Percentiles rank a stretch among this genome's conserved stretches.
Evolutionary conservation across 2,329 filamentous ascomycete species (phyloP).

Genomic region (Dichotomopilus funicola): DNA sequence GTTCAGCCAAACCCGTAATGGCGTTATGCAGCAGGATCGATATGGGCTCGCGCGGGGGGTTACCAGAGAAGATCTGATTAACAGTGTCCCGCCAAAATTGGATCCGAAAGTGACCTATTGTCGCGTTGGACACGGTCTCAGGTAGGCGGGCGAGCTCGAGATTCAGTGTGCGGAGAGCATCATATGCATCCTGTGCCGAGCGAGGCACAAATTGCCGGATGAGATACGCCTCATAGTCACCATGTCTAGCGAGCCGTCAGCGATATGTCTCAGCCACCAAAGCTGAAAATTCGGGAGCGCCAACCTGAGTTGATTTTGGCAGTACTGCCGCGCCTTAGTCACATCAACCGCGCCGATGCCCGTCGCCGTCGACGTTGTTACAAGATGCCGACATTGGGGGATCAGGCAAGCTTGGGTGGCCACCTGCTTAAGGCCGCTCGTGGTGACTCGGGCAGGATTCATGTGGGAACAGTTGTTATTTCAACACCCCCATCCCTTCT

Average conservation of each 20-base stretch:
- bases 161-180: constrained; percentile 87
- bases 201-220: constrained; percentile 78
- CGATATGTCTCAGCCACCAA: background rate
- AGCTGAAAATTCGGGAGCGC: background rate
- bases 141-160: constrained; percentile 85
- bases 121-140: constrained; percentile 81
- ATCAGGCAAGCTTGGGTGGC: background rate
- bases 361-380: constrained; percentile 15
- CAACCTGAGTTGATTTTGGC: constrained; percentile 41
- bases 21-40: constrained; percentile 75
- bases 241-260: constrained; percentile 50
- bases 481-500: constrained; percentile 12
- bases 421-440: constrained; percentile 34
- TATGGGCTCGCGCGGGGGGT: constrained; percentile 83
- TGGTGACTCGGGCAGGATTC: constrained; percentile 33
- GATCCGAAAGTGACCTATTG: constrained; percentile 80
- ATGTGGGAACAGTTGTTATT: constrained; percentile 25
- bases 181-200: constrained; percentile 71
- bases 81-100: constrained; percentile 93
- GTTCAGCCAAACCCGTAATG: constrained; percentile 52
- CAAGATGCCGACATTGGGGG: constrained; percentile 33
- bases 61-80: constrained; percentile 66
- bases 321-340: constrained; percentile 48
- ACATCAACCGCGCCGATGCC: constrained; percentile 45
- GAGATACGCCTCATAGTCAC: constrained; percentile 83